Evolutionary conservation across 768 basidiomycete genomes (phyloP).

Genomic region (Lactarius hengduanensis): DNA sequence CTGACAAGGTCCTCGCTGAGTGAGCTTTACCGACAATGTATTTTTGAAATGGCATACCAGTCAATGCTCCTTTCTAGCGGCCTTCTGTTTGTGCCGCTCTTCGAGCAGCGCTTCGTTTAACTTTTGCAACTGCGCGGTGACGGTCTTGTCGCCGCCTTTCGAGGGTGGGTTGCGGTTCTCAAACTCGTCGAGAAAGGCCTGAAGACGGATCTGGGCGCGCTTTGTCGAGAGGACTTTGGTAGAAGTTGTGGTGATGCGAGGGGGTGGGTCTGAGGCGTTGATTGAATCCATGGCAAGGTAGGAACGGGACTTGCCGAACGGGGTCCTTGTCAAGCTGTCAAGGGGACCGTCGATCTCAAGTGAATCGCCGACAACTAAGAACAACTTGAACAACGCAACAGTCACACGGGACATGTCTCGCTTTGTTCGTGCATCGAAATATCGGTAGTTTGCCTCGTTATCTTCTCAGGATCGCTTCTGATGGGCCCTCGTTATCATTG

Average conservation of each 20-base stretch:
- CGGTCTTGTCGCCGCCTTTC: constrained; percentile 38
- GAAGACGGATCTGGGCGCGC: constrained; percentile 32
- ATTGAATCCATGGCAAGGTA: background rate
- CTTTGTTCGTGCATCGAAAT: constrained; percentile 84
- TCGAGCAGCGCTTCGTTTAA: constrained; percentile 37
- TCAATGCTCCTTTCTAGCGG: background rate
- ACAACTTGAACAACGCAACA: background rate
- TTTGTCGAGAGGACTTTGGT: constrained; percentile 32
- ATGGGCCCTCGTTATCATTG: background rate
- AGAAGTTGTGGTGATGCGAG: constrained; percentile 14
- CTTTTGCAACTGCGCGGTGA: constrained; percentile 39
- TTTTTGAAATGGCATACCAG: background rate
- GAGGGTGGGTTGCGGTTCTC: constrained; percentile 34
- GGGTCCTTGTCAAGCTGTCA: background rate
- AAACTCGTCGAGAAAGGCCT: constrained; percentile 36
- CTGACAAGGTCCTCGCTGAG: background rate
- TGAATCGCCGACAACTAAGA: constrained; percentile 1
- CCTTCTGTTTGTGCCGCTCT: constrained; percentile 28
- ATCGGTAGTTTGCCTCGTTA: constrained; percentile 53
- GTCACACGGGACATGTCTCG: constrained; percentile 58
- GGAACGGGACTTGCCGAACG: constrained; percentile 17
- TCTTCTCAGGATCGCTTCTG: constrained; percentile 16
- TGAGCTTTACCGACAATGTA: background rate
- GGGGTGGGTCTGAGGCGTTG: constrained; percentile 31
- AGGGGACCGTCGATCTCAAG: background rate